These are phyloP conservation scores for Bryoerythrophyllum caledonicum DNA, from an alignment of 225 moss, liverwort and hornwort species.

Conservation along the genomic window DNA sequence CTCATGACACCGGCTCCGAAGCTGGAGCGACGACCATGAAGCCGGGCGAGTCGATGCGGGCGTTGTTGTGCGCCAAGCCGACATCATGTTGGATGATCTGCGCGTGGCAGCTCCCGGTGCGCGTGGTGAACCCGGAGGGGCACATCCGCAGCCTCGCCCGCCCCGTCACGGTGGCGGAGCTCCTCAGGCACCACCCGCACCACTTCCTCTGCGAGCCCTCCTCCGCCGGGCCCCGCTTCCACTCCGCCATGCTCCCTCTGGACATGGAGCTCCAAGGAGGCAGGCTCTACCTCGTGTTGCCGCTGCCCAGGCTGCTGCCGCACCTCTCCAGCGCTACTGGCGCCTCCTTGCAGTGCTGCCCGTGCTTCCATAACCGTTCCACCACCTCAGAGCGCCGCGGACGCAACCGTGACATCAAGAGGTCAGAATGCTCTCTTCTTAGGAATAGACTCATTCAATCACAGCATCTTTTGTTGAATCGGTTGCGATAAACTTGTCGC, in stretches of 20 bases:
- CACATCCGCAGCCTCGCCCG: conserved; percentile 54
- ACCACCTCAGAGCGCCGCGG: too few species aligned
- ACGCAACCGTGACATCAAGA: too few species aligned
- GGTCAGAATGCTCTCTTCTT: too few species aligned
- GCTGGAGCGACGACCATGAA: conserved; percentile 16
- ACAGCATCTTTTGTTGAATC: too few species aligned
- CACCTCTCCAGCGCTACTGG: conserved; percentile 38
- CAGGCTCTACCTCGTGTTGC: conserved; percentile 72
- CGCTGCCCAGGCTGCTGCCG: conserved; percentile 81
- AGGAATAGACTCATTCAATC: too few species aligned
- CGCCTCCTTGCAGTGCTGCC: conserved; percentile 44
- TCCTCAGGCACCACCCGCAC: conserved; percentile 68
- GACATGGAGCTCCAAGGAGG: conserved; percentile 81
- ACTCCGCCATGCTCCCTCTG: conserved; percentile 65
- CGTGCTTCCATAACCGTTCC: conserved; percentile 37
- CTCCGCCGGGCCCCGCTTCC: conserved; percentile 56
- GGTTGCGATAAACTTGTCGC: too few species aligned
- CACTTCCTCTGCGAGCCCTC: conserved; percentile 84
- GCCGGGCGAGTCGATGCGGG: conserved; percentile 15
- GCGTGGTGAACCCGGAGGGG: conserved; percentile 76
- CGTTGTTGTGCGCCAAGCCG: conserved; percentile 27
- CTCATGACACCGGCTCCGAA: background rate
- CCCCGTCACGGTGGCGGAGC: conserved; percentile 64
- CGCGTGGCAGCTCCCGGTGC: conserved; percentile 54
- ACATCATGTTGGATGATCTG: conserved; percentile 33